A percentile compares a stretch with the other conserved stretches of the same genome.
Conservation (phyloP, 2,329 filamentous ascomycete genomes). For the Paraconiothyrium brasiliense region DNA sequence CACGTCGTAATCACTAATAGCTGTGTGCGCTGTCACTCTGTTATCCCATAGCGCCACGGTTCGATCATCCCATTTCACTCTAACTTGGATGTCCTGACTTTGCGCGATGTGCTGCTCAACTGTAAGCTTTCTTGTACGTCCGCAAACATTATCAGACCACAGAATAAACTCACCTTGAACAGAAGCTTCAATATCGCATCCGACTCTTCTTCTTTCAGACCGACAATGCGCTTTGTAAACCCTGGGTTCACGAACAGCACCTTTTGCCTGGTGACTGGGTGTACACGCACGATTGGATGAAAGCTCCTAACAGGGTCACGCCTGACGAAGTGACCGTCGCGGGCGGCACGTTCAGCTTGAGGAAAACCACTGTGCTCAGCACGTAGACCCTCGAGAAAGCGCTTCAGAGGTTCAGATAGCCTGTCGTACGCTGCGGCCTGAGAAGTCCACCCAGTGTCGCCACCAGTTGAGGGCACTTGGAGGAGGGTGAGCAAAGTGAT, state of each 20-base stretch:
- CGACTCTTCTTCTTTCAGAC: conserved; percentile 23
- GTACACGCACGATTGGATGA: conserved; percentile 19
- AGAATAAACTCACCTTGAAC: conserved; percentile 9
- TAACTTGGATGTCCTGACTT: conserved; percentile 74
- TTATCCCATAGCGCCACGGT: conserved; percentile 89
- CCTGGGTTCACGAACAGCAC: conserved; percentile 22
- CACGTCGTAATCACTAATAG: conserved; percentile 71
- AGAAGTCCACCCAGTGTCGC: conserved; percentile 17
- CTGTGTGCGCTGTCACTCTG: conserved; percentile 77
- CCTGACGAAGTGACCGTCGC: conserved; percentile 8
- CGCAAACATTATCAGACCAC: not conserved
- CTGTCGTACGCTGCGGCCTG: conserved; percentile 15
- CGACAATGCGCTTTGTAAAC: conserved; percentile 24
- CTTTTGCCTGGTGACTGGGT: conserved; percentile 23
- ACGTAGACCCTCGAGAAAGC: conserved; percentile 20
- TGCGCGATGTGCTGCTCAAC: conserved; percentile 68
- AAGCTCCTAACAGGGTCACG: conserved; percentile 15
- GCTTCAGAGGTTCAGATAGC: conserved; percentile 19
- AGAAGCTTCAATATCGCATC: conserved; percentile 22
- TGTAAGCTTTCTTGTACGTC: not conserved
- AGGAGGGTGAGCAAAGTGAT: conserved; percentile 87
- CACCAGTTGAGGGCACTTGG: conserved; percentile 67
- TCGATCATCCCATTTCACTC: conserved; percentile 77
- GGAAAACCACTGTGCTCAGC: conserved; percentile 20
- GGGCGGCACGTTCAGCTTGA: conserved; percentile 16